Evolutionary conservation across 2,329 filamentous ascomycete genomes (phyloP).

Genomic region (Sporothrix brasiliensis): DNA sequence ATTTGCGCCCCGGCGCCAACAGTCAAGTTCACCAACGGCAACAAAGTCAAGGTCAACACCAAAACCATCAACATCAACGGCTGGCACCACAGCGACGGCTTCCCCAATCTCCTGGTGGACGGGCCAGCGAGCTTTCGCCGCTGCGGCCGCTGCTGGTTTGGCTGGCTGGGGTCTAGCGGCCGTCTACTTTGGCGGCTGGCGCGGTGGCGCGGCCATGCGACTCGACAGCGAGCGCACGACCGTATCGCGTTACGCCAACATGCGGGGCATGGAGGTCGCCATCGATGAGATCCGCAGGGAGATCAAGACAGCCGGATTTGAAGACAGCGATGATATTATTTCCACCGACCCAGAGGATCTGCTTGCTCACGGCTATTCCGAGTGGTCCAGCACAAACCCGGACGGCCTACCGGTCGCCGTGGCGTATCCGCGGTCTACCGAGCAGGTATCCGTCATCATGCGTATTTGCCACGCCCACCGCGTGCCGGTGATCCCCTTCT

Average conservation of each 20-base stretch:
- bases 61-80: background rate
- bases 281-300: slow-evolving; percentile 54
- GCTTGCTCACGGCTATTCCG: slow-evolving; percentile 65
- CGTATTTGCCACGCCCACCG: slow-evolving; percentile 75
- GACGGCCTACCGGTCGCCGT: slow-evolving; percentile 65
- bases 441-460: slow-evolving; percentile 62
- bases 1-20: slow-evolving; percentile 14
- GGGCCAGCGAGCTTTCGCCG: slow-evolving; percentile 44
- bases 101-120: slow-evolving; percentile 39
- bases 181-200: slow-evolving; percentile 37
- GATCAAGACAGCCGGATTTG: slow-evolving; percentile 36
- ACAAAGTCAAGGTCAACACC: background rate
- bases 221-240: slow-evolving; percentile 39
- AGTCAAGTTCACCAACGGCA: background rate
- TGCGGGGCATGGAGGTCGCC: slow-evolving; percentile 48
- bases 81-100: background rate
- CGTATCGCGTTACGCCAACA: slow-evolving; percentile 46
- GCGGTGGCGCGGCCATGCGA: slow-evolving; percentile 37
- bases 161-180: slow-evolving; percentile 49
- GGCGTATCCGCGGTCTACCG: slow-evolving; percentile 63
- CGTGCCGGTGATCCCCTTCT: slow-evolving; percentile 84
- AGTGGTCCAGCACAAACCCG: slow-evolving; percentile 66
- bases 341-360: slow-evolving; percentile 66
- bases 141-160: slow-evolving; percentile 47
- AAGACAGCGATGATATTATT: slow-evolving; percentile 54